These are phyloP conservation scores for Hypoxylon trugodes DNA, from an alignment of 495 filamentous ascomycete genomes.

Conservation along the genomic window DNA sequence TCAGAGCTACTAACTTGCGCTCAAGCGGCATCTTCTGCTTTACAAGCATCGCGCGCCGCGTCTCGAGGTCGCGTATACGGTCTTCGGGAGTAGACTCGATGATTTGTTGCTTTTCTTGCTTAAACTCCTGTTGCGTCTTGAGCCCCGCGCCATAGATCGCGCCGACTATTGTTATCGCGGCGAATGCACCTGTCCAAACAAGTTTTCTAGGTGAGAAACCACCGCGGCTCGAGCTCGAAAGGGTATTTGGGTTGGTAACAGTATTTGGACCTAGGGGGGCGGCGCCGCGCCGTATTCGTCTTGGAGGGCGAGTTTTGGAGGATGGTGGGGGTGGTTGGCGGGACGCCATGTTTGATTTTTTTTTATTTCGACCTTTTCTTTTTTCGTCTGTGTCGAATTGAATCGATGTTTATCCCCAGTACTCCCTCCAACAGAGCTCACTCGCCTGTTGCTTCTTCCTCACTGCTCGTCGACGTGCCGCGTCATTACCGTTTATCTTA, in stretches of 20 bases:
- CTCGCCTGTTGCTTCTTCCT: constrained; percentile 26
- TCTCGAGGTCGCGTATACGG: constrained; percentile 48
- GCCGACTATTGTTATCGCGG: constrained; percentile 59
- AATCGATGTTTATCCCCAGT: constrained; percentile 25
- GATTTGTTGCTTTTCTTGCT: constrained; percentile 46
- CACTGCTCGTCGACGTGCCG: background rate
- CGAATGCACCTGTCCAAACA: constrained; percentile 57
- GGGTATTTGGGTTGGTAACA: background rate
- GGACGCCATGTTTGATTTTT: background rate
- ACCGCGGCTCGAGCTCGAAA: background rate
- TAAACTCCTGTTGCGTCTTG: constrained; percentile 59
- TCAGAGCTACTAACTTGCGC: constrained; percentile 47
- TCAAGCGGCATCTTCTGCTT: constrained; percentile 46
- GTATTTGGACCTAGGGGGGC: background rate
- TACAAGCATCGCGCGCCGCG: constrained; percentile 44
- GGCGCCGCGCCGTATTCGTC: background rate
- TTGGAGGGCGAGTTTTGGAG: no score
- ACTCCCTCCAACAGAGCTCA: constrained; percentile 35
- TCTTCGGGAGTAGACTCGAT: constrained; percentile 46
- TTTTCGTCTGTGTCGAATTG: background rate
- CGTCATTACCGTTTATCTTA: background rate
- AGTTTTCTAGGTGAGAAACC: constrained; percentile 39
- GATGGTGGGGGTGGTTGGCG: background rate
- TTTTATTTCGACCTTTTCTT: background rate
- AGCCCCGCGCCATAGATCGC: constrained; percentile 66